A percentile compares a stretch with the other conserved stretches of the same genome.
Evolutionary conservation across 2,329 filamentous ascomycete species (phyloP).

Genomic region (Basipetospora chlamydospora): DNA sequence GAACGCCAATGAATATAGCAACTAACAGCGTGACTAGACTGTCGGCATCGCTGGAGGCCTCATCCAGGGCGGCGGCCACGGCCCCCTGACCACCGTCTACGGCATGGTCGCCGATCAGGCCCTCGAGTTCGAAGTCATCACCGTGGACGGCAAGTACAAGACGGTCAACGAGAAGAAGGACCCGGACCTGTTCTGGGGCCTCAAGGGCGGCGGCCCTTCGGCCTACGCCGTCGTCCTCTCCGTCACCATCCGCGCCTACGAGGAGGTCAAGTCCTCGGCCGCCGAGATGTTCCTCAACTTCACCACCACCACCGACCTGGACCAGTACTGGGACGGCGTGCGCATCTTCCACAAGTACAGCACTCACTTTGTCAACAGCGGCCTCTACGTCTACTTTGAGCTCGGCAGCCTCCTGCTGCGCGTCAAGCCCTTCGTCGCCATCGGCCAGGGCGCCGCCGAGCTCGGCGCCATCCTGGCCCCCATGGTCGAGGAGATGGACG

Average conservation of each 20-base stretch:
- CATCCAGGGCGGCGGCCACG: slow-evolving; percentile 44
- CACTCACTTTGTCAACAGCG: slow-evolving; percentile 23
- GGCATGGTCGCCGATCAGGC: slow-evolving; percentile 32
- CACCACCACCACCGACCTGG: slow-evolving; percentile 19
- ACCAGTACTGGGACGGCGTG: slow-evolving; percentile 32
- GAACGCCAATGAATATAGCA: too few relatives aligned
- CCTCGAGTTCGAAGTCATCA: slow-evolving; percentile 29
- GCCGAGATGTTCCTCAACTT: slow-evolving; percentile 24
- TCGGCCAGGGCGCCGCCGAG: slow-evolving; percentile 20
- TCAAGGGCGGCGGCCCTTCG: slow-evolving; percentile 36
- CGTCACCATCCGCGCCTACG: slow-evolving; percentile 36
- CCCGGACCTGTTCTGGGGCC: slow-evolving; percentile 41
- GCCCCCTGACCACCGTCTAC: slow-evolving; percentile 25
- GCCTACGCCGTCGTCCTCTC: slow-evolving; percentile 38
- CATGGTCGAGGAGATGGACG: slow-evolving; percentile 18
- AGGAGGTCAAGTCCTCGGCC: slow-evolving; percentile 27
- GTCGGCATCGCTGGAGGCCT: slow-evolving; percentile 49
- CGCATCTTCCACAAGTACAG: slow-evolving; percentile 29
- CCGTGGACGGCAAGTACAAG: slow-evolving; percentile 26
- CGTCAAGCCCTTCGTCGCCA: slow-evolving; percentile 22
- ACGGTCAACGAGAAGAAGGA: slow-evolving; percentile 29
- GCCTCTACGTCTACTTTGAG: slow-evolving; percentile 29
- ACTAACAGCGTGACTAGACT: slow-evolving; percentile 23
- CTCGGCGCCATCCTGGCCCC: slow-evolving; percentile 20
- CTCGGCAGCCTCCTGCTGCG: slow-evolving; percentile 22